Conservation (phyloP, 192 early-diverging fungal genomes). For the Podila epigama region DNA sequence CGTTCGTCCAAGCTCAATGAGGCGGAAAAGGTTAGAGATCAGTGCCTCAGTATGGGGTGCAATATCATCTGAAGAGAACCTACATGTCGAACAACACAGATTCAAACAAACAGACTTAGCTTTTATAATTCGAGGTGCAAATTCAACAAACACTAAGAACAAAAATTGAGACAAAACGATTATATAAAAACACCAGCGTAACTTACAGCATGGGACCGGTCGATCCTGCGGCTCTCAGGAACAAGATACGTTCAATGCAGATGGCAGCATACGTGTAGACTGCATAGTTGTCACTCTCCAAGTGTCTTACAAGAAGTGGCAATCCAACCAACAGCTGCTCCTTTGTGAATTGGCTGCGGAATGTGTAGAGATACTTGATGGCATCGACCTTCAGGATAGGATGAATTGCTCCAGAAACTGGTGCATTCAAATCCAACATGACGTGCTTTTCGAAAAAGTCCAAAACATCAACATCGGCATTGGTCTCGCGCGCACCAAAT, state of each 20-base stretch:
- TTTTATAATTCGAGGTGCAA: no score
- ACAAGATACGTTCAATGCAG: conserved; percentile 88
- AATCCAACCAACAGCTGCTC: conserved; percentile 78
- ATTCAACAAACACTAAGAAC: no score
- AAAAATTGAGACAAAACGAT: no score
- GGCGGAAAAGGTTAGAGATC: conserved; percentile 76
- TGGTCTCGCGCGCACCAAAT: conserved; percentile 86
- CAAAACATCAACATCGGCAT: conserved; percentile 81
- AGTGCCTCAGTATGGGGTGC: conserved; percentile 71
- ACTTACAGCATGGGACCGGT: conserved; percentile 62
- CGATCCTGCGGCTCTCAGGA: conserved; percentile 64
- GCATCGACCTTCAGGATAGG: conserved; percentile 95
- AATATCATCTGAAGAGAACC: conserved; percentile 76
- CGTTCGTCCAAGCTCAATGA: conserved; percentile 78
- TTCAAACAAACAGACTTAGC: neutral
- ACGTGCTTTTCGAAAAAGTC: conserved; percentile 87
- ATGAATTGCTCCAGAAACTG: conserved; percentile 69
- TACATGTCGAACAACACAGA: conserved; percentile 9
- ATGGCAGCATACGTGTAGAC: conserved; percentile 94
- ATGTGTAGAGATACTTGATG: conserved; percentile 93
- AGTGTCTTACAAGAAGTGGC: conserved; percentile 79
- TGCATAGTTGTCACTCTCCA: conserved; percentile 81
- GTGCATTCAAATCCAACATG: conserved; percentile 80
- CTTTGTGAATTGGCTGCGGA: conserved; percentile 92
- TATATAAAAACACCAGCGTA: neutral